Evolutionary conservation across 305 asterid genomes (phyloP).

Genomic region (Withania somnifera): DNA sequence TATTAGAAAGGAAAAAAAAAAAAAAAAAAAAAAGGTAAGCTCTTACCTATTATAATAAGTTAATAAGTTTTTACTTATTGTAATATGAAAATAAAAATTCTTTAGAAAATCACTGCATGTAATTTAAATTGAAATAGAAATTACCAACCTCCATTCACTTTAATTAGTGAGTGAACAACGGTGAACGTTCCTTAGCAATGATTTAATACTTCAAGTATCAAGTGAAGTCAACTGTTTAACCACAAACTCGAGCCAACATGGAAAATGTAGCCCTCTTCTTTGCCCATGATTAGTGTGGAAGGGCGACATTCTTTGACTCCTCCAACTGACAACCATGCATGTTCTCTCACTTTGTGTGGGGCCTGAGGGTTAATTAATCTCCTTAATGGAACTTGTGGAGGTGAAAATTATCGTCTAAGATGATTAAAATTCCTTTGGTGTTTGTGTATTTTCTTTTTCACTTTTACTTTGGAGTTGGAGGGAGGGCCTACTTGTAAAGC

Average conservation of each 20-base stretch:
- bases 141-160: no score
- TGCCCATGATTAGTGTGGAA: not conserved
- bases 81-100: no score
- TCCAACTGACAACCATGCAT: not conserved
- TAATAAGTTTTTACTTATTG: no score
- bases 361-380: not conserved
- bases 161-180: no score
- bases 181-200: not conserved
- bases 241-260: not conserved
- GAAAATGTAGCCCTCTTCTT: not conserved
- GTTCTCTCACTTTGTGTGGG: not conserved
- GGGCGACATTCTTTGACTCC: not conserved
- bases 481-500: not conserved
- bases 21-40: no score
- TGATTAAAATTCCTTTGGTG: not conserved
- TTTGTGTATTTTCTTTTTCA: not conserved
- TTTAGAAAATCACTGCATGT: no score
- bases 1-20: no score
- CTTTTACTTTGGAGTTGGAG: not conserved
- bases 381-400: not conserved
- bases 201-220: not conserved
- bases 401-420: not conserved
- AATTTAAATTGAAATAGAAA: no score
- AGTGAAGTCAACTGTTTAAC: not conserved
- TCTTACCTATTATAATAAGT: no score